phyloP scores from a whole-genome alignment of 2,329 filamentous ascomycete species.

The Cladosporium sphaerospermum region DNA sequence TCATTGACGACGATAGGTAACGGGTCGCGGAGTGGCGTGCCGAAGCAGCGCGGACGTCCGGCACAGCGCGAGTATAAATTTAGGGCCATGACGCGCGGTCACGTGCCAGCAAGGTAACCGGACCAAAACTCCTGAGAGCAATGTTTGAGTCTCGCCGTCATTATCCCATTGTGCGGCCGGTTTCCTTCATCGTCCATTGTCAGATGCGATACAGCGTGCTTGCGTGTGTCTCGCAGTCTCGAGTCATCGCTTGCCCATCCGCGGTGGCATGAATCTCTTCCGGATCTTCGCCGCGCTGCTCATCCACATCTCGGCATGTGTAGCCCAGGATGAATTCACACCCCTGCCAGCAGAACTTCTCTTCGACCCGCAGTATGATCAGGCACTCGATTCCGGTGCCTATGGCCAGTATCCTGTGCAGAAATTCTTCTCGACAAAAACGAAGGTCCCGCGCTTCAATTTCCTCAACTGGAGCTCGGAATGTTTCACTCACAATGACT shows the following conservation, averaged over 20 bases:
- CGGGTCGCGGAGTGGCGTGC: no score
- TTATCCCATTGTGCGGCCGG: no score
- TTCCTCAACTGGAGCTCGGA: constrained; percentile 23
- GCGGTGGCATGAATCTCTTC: constrained; percentile 14
- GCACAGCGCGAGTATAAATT: no score
- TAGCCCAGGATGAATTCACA: constrained; percentile 3
- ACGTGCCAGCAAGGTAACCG: background rate
- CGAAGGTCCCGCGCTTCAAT: constrained; percentile 24
- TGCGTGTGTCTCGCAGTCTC: constrained; percentile 16
- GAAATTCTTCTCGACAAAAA: constrained; percentile 19
- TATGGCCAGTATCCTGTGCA: constrained; percentile 24
- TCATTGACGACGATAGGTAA: no score
- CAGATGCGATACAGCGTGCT: constrained; percentile 13
- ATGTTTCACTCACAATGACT: constrained; percentile 22
- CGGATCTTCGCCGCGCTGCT: constrained; percentile 2
- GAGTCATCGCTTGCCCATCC: constrained; percentile 20
- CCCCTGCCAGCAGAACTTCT: background rate
- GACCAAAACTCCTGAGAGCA: background rate
- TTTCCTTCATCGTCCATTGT: background rate
- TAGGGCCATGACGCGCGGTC: constrained; percentile 3
- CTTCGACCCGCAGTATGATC: constrained; percentile 8
- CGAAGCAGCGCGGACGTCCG: no score
- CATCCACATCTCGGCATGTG: constrained; percentile 9
- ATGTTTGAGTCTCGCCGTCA: background rate
- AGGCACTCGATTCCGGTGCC: constrained; percentile 22